phyloP scores from a whole-genome alignment of 1,139 yeast genomes.

The Sporopachydermia cereana region DNA sequence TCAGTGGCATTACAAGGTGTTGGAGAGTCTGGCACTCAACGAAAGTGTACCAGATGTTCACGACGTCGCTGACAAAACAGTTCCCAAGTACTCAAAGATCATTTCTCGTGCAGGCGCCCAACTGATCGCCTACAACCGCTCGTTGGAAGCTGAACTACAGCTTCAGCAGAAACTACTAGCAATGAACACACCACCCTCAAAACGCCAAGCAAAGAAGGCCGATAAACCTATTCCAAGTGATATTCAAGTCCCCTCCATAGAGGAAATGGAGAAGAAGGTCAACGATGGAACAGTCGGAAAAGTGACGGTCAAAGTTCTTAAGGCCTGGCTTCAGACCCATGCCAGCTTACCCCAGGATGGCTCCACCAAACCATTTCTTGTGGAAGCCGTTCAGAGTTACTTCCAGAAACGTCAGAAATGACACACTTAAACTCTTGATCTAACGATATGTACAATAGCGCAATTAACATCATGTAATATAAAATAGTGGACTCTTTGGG shows the following conservation, averaged over 20 bases:
- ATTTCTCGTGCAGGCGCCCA: not conserved
- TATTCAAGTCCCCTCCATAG: not conserved
- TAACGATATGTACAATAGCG: not conserved
- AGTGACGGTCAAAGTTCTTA: not conserved
- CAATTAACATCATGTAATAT: no score
- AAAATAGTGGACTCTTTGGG: no score
- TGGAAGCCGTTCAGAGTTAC: not conserved
- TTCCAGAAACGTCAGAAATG: not conserved
- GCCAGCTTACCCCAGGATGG: not conserved
- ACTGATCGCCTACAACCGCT: not conserved
- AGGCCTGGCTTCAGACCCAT: not conserved
- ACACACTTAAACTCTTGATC: not conserved
- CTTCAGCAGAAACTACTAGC: not conserved
- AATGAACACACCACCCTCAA: not conserved
- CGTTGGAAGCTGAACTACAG: not conserved
- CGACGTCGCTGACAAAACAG: slow-evolving; percentile 17
- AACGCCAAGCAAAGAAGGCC: not conserved
- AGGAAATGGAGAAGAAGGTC: not conserved
- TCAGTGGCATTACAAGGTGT: slow-evolving; percentile 50
- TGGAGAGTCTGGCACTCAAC: slow-evolving; percentile 60
- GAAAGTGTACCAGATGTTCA: slow-evolving; percentile 34
- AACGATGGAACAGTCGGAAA: not conserved
- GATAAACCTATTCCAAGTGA: not conserved
- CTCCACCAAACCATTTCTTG: not conserved
- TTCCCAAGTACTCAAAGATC: slow-evolving; percentile 20